Conservation (phyloP, 495 filamentous ascomycete genomes). For the Xylaria longipes region DNA sequence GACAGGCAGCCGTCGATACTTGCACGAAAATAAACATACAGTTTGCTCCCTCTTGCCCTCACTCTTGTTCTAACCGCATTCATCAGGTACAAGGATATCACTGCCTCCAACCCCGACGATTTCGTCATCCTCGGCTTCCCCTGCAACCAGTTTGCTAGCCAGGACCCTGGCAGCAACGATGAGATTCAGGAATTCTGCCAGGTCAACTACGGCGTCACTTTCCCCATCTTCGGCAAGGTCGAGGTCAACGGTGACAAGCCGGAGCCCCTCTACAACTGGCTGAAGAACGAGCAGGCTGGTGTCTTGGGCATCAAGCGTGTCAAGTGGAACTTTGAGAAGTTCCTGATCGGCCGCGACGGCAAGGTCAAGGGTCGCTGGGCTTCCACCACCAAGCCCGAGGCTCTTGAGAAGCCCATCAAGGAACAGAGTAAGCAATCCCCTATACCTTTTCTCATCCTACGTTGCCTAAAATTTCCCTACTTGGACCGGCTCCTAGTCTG, state of each 20-base stretch:
- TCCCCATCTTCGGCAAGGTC: conserved; percentile 89
- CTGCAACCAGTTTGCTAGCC: conserved; percentile 94
- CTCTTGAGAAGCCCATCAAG: conserved; percentile 73
- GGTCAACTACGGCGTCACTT: conserved; percentile 92
- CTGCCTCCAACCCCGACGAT: conserved; percentile 68
- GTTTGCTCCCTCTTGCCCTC: not conserved
- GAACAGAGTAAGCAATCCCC: conserved; percentile 55
- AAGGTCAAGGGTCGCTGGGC: conserved; percentile 83
- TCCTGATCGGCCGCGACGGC: conserved; percentile 84
- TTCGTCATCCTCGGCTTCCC: conserved; percentile 94
- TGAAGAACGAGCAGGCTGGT: conserved; percentile 87
- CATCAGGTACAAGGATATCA: conserved; percentile 71
- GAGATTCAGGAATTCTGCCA: conserved; percentile 93
- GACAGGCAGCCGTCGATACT: not conserved
- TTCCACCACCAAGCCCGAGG: conserved; percentile 83
- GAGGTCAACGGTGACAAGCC: conserved; percentile 90
- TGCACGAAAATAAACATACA: not conserved
- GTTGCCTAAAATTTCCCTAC: not conserved
- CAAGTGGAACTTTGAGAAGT: conserved; percentile 99
- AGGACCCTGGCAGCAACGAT: conserved; percentile 88
- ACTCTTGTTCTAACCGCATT: not conserved
- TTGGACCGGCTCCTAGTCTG: not conserved
- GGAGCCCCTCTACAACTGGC: conserved; percentile 81
- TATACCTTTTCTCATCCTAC: not conserved
- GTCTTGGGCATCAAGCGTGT: conserved; percentile 83